Evolutionary conservation across 106 monocot genomes (phyloP), one percentile per base, ranked within the genome.

Genomic region (Posidonia australis): DNA sequence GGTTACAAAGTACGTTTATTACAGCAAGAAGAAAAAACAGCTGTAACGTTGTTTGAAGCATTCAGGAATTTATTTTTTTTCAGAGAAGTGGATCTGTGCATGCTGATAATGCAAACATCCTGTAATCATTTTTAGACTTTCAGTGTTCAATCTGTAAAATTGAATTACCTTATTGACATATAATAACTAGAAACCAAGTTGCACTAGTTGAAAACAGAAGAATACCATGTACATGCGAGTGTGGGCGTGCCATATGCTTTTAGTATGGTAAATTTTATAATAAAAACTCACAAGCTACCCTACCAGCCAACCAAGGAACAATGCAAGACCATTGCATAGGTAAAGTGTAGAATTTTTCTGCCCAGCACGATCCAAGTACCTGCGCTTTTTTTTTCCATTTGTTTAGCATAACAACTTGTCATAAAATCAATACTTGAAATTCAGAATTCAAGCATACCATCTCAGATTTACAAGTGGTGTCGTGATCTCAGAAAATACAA

Each of bases 301-400:
- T 74, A 88, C 84, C 84, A 88, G 76, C 88, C 88, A 88, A 32
- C 80, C 81, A 51, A 78, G 31, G 26, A 84, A 81, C 67, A 88
- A 54, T 20, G 74, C 84, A 30, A 81, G 41, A 25, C 88, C 88
- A 71, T 88, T 88, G 65, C 74, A 88, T 7, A 84, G 53, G 55
- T 88, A 88, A 19, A 78, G 51, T 13, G 65, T 76, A 44, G 81
- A 84, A 46, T 36, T 72, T 71, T 88, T 88, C 54, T 74, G 46
- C n/a, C 78, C 88, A 48, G 78, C 67, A 67, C 67, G 42, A 54
- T 84, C 88, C 69, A 88, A 72, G 65, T 88, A 81, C 88, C 83
- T 87, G 68, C 61, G 21, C 5, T 49, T 49, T 10, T 49, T 49
- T 16, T 49, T n/a, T 49, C n/a, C 14, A 23, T 55, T 55, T 55